Conservation (phyloP, 129 eudicot genomes). For the Cynara cardunculus region DNA sequence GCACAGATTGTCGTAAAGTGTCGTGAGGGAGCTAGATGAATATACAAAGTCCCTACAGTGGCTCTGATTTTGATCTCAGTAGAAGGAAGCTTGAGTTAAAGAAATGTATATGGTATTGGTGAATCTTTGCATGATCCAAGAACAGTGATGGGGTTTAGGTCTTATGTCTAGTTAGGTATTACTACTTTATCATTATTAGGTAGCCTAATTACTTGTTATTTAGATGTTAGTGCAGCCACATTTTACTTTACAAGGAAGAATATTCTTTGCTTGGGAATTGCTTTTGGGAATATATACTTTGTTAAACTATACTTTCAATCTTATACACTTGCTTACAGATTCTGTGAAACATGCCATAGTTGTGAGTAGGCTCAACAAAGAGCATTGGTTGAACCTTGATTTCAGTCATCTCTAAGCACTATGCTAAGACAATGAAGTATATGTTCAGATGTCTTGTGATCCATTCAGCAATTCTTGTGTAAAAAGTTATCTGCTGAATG, state of each 20-base stretch:
- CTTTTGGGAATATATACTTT: conserved; percentile 35
- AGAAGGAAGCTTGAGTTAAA: neutral
- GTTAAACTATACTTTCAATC: conserved; percentile 20
- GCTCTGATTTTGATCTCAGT: neutral
- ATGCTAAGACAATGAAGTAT: too few species aligned
- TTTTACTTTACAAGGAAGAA: conserved; percentile 33
- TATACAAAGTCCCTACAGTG: neutral
- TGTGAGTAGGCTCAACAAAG: neutral
- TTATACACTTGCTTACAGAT: conserved; percentile 14
- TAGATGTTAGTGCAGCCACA: conserved; percentile 23
- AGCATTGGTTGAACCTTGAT: neutral
- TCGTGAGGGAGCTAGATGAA: neutral
- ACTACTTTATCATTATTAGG: conserved; percentile 23
- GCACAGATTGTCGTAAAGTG: neutral
- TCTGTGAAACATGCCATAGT: neutral
- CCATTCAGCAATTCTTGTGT: neutral
- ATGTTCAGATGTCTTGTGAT: too few species aligned
- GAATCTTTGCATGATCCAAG: neutral
- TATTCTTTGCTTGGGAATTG: conserved; percentile 31
- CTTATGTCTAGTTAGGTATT: conserved; percentile 18
- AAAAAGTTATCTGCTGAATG: too few species aligned
- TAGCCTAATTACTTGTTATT: conserved; percentile 32
- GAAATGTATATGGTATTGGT: neutral
- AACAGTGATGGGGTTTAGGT: conserved; percentile 16
- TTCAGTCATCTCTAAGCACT: neutral